phyloP scores from a whole-genome alignment of 2,329 filamentous ascomycete genomes.

The Emericellopsis atlantica region DNA sequence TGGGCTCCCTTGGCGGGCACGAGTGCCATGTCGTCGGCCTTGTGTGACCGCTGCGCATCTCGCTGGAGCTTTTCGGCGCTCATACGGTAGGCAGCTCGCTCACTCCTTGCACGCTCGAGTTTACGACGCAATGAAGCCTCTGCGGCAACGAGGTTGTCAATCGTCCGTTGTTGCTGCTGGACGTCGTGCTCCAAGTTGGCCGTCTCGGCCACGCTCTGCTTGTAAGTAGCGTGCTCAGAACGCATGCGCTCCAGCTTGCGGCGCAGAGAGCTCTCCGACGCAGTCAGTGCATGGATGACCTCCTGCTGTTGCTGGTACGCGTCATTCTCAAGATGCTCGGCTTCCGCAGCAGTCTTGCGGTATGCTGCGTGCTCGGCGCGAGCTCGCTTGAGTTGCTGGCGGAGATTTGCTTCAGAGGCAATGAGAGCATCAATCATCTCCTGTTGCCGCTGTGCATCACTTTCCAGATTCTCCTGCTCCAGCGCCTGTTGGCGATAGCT shows the following conservation, averaged over 20 bases:
- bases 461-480: slow-evolving; percentile 28
- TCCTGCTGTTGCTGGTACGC: slow-evolving; percentile 52
- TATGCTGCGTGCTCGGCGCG: background rate
- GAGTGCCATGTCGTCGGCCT: slow-evolving; percentile 9
- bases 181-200: slow-evolving; percentile 64
- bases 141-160: slow-evolving; percentile 42
- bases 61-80: slow-evolving; percentile 41
- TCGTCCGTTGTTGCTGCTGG: slow-evolving; percentile 52
- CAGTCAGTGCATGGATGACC: slow-evolving; percentile 42
- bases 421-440: slow-evolving; percentile 33
- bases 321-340: slow-evolving; percentile 60
- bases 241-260: slow-evolving; percentile 31
- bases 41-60: slow-evolving; percentile 29
- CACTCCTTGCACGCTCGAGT: slow-evolving; percentile 56
- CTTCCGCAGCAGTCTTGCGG: slow-evolving; percentile 25
- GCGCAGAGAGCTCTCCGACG: slow-evolving; percentile 37
- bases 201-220: slow-evolving; percentile 39
- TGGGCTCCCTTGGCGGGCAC: slow-evolving; percentile 9
- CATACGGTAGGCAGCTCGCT: slow-evolving; percentile 43
- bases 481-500: background rate
- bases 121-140: slow-evolving; percentile 52
- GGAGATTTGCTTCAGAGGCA: slow-evolving; percentile 31
- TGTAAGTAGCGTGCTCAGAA: slow-evolving; percentile 21
- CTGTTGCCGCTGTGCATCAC: too few species aligned
- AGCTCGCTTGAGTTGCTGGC: slow-evolving; percentile 17